Conservation (phyloP, 2,329 filamentous ascomycete genomes). For the Ophiocordyceps unilateralis region DNA sequence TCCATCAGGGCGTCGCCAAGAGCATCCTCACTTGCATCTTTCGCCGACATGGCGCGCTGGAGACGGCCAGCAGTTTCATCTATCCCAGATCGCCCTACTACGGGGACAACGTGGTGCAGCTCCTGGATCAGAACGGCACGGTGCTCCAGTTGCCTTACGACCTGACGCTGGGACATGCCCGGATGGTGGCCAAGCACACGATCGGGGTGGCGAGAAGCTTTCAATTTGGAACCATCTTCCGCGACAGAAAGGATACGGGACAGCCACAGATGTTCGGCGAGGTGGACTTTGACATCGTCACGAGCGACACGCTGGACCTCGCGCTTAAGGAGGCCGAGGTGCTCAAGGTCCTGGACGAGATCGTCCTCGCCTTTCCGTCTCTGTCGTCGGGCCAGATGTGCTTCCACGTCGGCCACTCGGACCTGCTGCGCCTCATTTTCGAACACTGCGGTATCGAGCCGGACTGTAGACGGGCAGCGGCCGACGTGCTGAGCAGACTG, state of each 20-base stretch:
- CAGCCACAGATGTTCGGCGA: slow-evolving; percentile 74
- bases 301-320: slow-evolving; percentile 61
- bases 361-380: slow-evolving; percentile 64
- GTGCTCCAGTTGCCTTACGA: slow-evolving; percentile 89
- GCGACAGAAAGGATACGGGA: slow-evolving; percentile 60
- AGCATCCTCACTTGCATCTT: slow-evolving; percentile 64
- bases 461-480: slow-evolving; percentile 51
- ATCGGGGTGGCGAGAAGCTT: slow-evolving; percentile 57
- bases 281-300: slow-evolving; percentile 94
- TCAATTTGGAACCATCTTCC: slow-evolving; percentile 75
- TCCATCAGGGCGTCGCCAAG: slow-evolving; percentile 59
- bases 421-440: slow-evolving; percentile 74
- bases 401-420: slow-evolving; percentile 79
- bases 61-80: slow-evolving; percentile 55
- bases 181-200: slow-evolving; percentile 58
- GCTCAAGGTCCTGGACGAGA: slow-evolving; percentile 86
- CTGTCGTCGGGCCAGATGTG: slow-evolving; percentile 59
- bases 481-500: slow-evolving; percentile 72
- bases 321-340: slow-evolving; percentile 85
- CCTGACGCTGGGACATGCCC: slow-evolving; percentile 73
- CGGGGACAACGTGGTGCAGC: slow-evolving; percentile 50
- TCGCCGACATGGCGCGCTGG: slow-evolving; percentile 73
- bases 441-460: slow-evolving; percentile 69
- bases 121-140: slow-evolving; percentile 73
- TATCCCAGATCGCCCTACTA: slow-evolving; percentile 77